These are phyloP conservation scores for Periglandula ipomoeae DNA, from an alignment of 2,329 filamentous ascomycete species.

Conservation along the genomic window DNA sequence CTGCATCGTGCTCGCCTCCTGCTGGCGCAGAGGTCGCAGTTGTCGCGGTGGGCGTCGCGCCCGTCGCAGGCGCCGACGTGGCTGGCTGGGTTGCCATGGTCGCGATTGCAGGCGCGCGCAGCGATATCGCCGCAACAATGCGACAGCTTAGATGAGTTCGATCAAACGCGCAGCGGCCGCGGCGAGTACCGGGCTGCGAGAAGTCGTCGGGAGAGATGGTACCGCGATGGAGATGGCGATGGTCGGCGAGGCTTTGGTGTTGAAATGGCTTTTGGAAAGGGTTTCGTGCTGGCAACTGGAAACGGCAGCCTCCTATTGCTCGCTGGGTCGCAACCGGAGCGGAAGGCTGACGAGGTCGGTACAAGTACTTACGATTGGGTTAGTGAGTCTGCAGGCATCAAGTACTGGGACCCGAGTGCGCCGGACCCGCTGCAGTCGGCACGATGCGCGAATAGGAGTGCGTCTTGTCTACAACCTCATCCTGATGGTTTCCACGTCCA, in stretches of 20 bases:
- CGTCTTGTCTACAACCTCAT: neutral
- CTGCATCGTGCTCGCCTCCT: conserved; percentile 19
- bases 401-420: neutral
- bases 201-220: conserved; percentile 9
- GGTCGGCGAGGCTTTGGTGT: conserved; percentile 6
- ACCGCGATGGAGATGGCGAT: conserved; percentile 4
- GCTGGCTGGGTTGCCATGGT: conserved; percentile 37
- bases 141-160: conserved; percentile 15
- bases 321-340: conserved; percentile 3
- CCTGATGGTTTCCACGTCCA: neutral
- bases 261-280: conserved; percentile 12
- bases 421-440: neutral
- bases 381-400: neutral
- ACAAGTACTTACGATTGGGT: conserved; percentile 9
- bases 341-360: conserved; percentile 9
- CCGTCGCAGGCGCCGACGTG: conserved; percentile 24
- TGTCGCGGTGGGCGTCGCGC: conserved; percentile 21
- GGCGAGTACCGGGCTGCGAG: conserved; percentile 10
- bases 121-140: conserved; percentile 28
- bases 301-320: conserved; percentile 14
- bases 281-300: conserved; percentile 17
- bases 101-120: conserved; percentile 20
- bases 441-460: neutral
- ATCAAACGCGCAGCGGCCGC: conserved; percentile 7
- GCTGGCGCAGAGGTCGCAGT: conserved; percentile 19